These are phyloP conservation scores for Pneumocystis jirovecii DNA, from an alignment of 1,139 yeast genomes.

Conservation along the genomic window DNA sequence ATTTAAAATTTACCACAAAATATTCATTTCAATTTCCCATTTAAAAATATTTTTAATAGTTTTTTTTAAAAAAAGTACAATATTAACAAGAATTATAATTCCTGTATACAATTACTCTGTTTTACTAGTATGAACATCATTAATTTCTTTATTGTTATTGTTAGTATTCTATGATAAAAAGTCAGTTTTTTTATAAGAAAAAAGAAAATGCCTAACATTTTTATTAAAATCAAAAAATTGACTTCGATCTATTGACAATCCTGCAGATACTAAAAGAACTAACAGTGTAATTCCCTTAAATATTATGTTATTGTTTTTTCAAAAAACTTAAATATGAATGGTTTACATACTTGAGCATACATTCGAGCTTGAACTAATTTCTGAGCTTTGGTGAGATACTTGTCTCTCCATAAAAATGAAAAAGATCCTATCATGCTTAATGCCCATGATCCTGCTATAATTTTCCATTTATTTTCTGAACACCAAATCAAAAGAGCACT, in stretches of 20 bases:
- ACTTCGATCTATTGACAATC: conserved; percentile 22
- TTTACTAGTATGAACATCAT: neutral
- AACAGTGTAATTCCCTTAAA: conserved; percentile 16
- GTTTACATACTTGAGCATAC: conserved; percentile 57
- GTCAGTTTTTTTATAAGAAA: neutral
- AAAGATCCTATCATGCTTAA: conserved; percentile 75
- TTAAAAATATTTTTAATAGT: neutral
- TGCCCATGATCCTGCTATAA: conserved; percentile 73
- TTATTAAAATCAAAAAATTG: neutral
- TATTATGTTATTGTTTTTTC: neutral
- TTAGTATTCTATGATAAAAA: neutral
- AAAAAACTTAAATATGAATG: neutral
- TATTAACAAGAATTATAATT: neutral
- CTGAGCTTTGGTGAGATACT: conserved; percentile 62
- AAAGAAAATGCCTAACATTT: neutral
- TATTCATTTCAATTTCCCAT: neutral
- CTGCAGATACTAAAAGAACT: conserved; percentile 47
- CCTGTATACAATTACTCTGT: neutral
- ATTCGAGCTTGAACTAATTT: conserved; percentile 87
- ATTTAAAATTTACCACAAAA: neutral
- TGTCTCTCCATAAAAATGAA: conserved; percentile 60
- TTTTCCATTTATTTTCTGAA: conserved; percentile 49
- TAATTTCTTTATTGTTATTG: neutral
- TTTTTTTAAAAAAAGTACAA: neutral
- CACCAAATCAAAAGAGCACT: neutral